Evolutionary conservation across 2,329 filamentous ascomycete genomes (phyloP).

Genomic region (Corinectria fuckeliana): DNA sequence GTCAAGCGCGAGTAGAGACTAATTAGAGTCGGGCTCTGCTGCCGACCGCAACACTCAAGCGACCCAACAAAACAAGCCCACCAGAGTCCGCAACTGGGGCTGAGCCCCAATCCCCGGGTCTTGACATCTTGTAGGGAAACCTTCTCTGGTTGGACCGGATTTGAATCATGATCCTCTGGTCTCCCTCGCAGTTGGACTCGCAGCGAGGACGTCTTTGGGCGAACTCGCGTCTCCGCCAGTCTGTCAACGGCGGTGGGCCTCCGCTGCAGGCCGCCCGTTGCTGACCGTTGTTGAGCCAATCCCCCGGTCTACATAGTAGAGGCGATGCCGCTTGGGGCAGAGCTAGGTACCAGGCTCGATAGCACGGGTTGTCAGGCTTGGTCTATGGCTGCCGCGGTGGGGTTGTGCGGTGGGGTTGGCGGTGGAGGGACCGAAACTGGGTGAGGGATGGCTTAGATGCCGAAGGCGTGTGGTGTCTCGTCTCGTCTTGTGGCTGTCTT

Average conservation of each 20-base stretch:
- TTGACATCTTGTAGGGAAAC: too few species aligned
- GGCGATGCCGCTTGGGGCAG: conserved; percentile 1
- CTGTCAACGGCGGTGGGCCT: conserved; percentile 10
- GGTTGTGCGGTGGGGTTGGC: too few species aligned
- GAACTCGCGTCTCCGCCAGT: background rate
- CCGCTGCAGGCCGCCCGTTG: conserved; percentile 10
- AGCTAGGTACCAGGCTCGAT: conserved; percentile 4
- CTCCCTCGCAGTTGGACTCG: background rate
- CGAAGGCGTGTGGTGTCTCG: conserved; percentile 1
- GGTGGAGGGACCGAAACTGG: background rate
- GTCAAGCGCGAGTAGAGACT: background rate
- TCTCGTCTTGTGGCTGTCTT: conserved; percentile 1
- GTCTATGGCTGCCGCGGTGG: conserved; percentile 10
- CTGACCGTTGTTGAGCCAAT: conserved; percentile 12
- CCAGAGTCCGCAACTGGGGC: background rate
- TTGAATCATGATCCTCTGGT: background rate
- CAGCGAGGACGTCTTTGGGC: conserved; percentile 1
- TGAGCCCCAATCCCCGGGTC: background rate
- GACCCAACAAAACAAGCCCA: background rate
- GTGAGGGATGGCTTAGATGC: conserved; percentile 1
- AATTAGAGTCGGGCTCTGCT: background rate
- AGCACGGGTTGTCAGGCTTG: conserved; percentile 6
- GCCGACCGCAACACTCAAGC: background rate
- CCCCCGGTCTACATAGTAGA: conserved; percentile 7
- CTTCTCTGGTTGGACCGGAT: background rate